Percentiles rank a stretch among this genome's conserved stretches.
phyloP scores from a whole-genome alignment of 805 yeast species.

The Cyberlindnera maclurae region DNA sequence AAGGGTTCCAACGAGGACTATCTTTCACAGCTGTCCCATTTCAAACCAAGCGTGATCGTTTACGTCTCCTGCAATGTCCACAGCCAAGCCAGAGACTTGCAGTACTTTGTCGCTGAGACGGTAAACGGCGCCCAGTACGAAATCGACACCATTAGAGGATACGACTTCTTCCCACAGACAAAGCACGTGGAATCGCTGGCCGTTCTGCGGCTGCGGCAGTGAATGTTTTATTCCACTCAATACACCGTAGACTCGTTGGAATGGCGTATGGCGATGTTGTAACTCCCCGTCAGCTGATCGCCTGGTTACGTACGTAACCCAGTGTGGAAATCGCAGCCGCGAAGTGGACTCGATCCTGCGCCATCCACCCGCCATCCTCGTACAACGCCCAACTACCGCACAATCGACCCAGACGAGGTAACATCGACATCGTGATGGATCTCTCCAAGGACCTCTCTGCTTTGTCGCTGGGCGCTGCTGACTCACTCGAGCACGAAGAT shows the following conservation, averaged over 20 bases:
- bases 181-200: constrained; percentile 87
- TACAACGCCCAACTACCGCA: too few species aligned
- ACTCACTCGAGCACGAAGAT: too few species aligned
- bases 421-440: too few species aligned
- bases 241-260: too few species aligned
- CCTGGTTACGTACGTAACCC: too few species aligned
- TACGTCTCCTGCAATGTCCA: constrained; percentile 95
- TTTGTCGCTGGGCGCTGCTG: background rate
- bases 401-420: too few species aligned
- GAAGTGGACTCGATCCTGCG: too few species aligned
- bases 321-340: too few species aligned
- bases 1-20: constrained; percentile 90
- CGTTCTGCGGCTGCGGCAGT: constrained; percentile 35
- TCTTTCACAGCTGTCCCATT: constrained; percentile 74
- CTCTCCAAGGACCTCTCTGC: constrained; percentile 2
- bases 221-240: background rate
- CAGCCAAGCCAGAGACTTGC: constrained; percentile 93
- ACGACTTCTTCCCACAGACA: constrained; percentile 93
- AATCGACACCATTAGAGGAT: constrained; percentile 78
- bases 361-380: too few species aligned
- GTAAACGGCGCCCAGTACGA: constrained; percentile 52
- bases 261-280: too few species aligned
- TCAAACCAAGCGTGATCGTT: constrained; percentile 74
- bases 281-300: too few species aligned
- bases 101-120: constrained; percentile 65